These are phyloP conservation scores for Jimgerdemannia lactiflua DNA, from an alignment of 192 early-diverging fungal genomes.

Conservation along the genomic window DNA sequence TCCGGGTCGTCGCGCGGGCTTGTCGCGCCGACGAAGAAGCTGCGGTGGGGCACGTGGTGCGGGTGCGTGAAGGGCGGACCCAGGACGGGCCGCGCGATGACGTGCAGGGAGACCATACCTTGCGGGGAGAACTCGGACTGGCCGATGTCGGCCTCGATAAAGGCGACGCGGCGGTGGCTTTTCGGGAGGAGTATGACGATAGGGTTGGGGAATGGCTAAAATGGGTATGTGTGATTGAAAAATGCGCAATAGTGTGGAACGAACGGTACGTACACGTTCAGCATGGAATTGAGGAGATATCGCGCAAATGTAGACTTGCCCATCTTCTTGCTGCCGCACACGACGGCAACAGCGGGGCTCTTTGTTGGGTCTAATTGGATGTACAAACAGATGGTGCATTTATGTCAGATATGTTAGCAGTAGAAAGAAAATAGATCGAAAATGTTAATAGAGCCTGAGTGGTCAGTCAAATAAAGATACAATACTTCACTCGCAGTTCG, in stretches of 20 bases:
- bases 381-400: slow-evolving; percentile 18
- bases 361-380: slow-evolving; percentile 14
- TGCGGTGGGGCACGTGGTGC: slow-evolving; percentile 53
- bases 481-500: no score
- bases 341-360: slow-evolving; percentile 49
- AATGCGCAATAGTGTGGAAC: neutral
- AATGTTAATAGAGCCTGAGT: no score
- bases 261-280: slow-evolving; percentile 52
- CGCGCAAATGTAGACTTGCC: slow-evolving; percentile 92
- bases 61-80: slow-evolving; percentile 85
- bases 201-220: neutral
- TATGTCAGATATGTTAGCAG: no score
- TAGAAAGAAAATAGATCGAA: no score
- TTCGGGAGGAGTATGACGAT: neutral
- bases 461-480: no score
- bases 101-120: slow-evolving; percentile 77
- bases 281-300: slow-evolving; percentile 70
- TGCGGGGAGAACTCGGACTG: slow-evolving; percentile 86
- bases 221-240: no score
- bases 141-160: slow-evolving; percentile 90
- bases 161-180: slow-evolving; percentile 71
- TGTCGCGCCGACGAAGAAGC: slow-evolving; percentile 72
- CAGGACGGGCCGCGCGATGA: slow-evolving; percentile 66
- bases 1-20: slow-evolving; percentile 81
- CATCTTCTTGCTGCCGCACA: slow-evolving; percentile 76